phyloP scores from a whole-genome alignment of 345 rosid species.

The Linum tenue region DNA sequence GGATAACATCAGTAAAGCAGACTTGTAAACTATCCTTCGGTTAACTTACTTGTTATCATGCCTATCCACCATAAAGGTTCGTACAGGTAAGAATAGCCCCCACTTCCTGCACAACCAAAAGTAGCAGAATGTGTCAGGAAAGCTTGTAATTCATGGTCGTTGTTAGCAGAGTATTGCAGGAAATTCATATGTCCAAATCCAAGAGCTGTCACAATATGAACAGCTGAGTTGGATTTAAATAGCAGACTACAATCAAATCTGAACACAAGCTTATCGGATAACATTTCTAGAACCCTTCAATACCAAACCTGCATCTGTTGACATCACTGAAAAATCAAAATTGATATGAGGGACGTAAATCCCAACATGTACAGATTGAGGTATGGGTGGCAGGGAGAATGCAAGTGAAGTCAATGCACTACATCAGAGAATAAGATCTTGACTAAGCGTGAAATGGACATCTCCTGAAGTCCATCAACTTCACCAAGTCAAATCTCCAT shows the following conservation, averaged over 20 bases:
- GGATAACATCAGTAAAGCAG: background rate
- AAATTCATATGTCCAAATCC: too few species aligned
- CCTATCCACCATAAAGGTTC: constrained; percentile 90
- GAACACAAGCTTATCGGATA: too few species aligned
- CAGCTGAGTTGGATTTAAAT: too few species aligned
- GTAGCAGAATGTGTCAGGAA: background rate
- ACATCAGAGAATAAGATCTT: background rate
- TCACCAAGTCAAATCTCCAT: too few species aligned
- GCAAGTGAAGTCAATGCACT: background rate
- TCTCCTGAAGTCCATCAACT: background rate
- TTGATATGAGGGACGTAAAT: background rate
- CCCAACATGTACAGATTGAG: background rate
- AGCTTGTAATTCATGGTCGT: background rate
- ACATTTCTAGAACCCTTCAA: too few species aligned
- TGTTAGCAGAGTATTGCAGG: too few species aligned
- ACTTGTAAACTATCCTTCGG: background rate
- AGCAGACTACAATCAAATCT: background rate
- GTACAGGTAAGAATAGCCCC: constrained; percentile 69
- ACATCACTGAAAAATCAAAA: too few species aligned
- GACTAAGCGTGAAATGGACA: background rate
- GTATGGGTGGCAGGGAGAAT: background rate
- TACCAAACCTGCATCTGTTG: too few species aligned
- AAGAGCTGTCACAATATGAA: too few species aligned
- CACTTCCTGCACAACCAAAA: constrained; percentile 32
- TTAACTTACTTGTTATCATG: constrained; percentile 64